Percentiles rank a stretch among this genome's conserved stretches.
Conservation (phyloP, 805 yeast genomes). For the Yarrowia sp. region DNA sequence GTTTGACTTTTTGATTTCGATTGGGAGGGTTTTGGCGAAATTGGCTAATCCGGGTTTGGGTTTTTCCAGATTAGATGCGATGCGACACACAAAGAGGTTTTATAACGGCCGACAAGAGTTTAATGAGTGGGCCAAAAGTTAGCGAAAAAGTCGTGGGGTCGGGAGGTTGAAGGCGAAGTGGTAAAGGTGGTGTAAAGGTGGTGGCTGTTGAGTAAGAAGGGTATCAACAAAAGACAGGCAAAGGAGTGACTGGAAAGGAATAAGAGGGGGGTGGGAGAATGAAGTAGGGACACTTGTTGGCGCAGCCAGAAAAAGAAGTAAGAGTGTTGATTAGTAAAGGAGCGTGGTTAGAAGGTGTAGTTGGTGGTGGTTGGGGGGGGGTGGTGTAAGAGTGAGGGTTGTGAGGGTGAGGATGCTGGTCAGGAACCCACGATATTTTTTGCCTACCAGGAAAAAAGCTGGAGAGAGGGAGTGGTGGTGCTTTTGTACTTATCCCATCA, state of each 20-base stretch:
- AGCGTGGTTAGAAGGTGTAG: slow-evolving; percentile 11
- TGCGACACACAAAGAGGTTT: slow-evolving; percentile 38
- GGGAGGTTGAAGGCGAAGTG: neutral
- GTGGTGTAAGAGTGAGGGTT: slow-evolving; percentile 4
- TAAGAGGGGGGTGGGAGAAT: neutral
- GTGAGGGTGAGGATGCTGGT: slow-evolving; percentile 23
- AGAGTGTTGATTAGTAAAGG: slow-evolving; percentile 9
- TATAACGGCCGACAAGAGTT: slow-evolving; percentile 31
- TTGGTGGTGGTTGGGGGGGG: neutral
- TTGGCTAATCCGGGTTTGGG: slow-evolving; percentile 36
- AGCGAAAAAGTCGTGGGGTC: neutral
- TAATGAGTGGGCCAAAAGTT: slow-evolving; percentile 22
- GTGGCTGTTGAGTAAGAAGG: neutral
- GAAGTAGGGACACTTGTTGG: slow-evolving; percentile 19
- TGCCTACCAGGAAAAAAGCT: slow-evolving; percentile 31
- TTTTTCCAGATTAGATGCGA: slow-evolving; percentile 37
- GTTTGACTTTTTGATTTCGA: neutral
- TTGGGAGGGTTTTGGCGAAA: slow-evolving; percentile 12
- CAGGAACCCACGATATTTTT: slow-evolving; percentile 25
- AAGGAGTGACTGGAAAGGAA: slow-evolving; percentile 37
- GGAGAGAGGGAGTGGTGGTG: slow-evolving; percentile 27
- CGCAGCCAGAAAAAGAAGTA: slow-evolving; percentile 2
- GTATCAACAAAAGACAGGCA: slow-evolving; percentile 31
- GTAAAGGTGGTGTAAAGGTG: slow-evolving; percentile 1
- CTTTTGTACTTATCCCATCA: slow-evolving; percentile 32